phyloP scores from a whole-genome alignment of 2,329 filamentous ascomycete species.

The Juglanconis oblonga region DNA sequence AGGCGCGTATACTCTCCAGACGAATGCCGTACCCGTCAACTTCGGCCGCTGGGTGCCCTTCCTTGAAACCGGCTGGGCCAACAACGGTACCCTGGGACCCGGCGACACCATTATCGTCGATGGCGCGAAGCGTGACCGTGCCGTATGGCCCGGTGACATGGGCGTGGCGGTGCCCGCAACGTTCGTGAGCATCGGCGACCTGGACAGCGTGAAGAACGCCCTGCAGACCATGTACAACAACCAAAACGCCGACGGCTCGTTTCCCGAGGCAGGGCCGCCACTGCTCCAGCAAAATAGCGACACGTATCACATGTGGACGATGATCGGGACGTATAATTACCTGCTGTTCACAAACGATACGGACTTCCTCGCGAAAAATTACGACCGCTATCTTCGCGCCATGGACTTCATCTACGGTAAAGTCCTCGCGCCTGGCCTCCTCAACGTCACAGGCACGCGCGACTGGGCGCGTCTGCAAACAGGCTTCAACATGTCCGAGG shows the following conservation, averaged over 20 bases:
- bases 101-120: slow-evolving; percentile 38
- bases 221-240: slow-evolving; percentile 40
- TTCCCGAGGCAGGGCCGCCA: slow-evolving; percentile 50
- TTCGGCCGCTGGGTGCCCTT: slow-evolving; percentile 31
- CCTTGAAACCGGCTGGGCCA: slow-evolving; percentile 38
- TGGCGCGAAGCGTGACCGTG: slow-evolving; percentile 52
- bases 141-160: slow-evolving; percentile 59
- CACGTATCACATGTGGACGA: slow-evolving; percentile 37
- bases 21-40: slow-evolving; percentile 30
- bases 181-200: slow-evolving; percentile 47
- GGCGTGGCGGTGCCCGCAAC: slow-evolving; percentile 49
- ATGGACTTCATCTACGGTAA: slow-evolving; percentile 28
- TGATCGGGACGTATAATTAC: slow-evolving; percentile 56
- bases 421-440: slow-evolving; percentile 32
- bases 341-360: slow-evolving; percentile 50
- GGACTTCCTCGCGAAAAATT: slow-evolving; percentile 29
- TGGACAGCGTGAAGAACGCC: slow-evolving; percentile 45
- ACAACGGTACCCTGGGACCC: slow-evolving; percentile 31
- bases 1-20: slow-evolving; percentile 45
- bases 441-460: slow-evolving; percentile 46
- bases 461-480: slow-evolving; percentile 51
- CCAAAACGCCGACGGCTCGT: slow-evolving; percentile 37
- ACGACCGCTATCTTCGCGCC: slow-evolving; percentile 30
- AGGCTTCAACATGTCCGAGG: slow-evolving; percentile 48
- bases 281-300: slow-evolving; percentile 33